phyloP scores from a whole-genome alignment of 2,329 filamentous ascomycete species.

The Zarea fungicola region DNA sequence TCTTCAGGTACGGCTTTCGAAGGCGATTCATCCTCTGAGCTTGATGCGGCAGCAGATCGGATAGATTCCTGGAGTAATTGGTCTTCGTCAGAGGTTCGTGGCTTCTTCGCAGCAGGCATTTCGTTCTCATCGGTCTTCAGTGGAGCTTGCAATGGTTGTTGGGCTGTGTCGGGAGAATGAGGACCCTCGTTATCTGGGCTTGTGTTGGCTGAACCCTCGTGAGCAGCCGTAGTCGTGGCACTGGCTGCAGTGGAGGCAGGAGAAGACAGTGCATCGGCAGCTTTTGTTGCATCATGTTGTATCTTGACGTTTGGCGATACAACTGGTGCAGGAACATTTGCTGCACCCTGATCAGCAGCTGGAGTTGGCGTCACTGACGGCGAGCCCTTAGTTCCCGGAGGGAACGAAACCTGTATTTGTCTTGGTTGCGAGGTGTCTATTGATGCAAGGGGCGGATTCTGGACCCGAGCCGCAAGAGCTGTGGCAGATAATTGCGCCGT shows the following conservation, averaged over 20 bases:
- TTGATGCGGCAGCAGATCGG: constrained; percentile 23
- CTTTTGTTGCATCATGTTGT: constrained; percentile 30
- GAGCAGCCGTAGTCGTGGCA: constrained; percentile 64
- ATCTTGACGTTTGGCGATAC: constrained; percentile 27
- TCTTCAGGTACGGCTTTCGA: not conserved
- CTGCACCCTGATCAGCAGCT: constrained; percentile 1
- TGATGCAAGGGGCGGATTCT: not conserved
- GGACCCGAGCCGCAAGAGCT: not conserved
- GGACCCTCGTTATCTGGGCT: constrained; percentile 66
- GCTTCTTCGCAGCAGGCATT: constrained; percentile 29
- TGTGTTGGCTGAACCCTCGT: constrained; percentile 66
- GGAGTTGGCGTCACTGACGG: constrained; percentile 13
- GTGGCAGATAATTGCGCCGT: not conserved
- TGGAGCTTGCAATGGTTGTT: constrained; percentile 30
- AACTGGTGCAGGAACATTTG: constrained; percentile 2
- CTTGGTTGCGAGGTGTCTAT: constrained; percentile 12
- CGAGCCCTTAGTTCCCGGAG: constrained; percentile 27
- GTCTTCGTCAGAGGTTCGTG: constrained; percentile 33
- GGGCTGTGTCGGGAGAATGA: constrained; percentile 42
- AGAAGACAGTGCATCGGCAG: constrained; percentile 45
- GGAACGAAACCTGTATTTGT: constrained; percentile 27
- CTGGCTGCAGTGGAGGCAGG: constrained; percentile 67
- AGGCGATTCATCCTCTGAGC: constrained; percentile 10
- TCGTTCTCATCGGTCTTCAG: constrained; percentile 29
- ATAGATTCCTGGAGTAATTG: constrained; percentile 41